Evolutionary conservation across 495 filamentous ascomycete genomes (phyloP), one percentile per base, ranked within the genome.

Genomic region (Penicillium robsamsonii): DNA sequence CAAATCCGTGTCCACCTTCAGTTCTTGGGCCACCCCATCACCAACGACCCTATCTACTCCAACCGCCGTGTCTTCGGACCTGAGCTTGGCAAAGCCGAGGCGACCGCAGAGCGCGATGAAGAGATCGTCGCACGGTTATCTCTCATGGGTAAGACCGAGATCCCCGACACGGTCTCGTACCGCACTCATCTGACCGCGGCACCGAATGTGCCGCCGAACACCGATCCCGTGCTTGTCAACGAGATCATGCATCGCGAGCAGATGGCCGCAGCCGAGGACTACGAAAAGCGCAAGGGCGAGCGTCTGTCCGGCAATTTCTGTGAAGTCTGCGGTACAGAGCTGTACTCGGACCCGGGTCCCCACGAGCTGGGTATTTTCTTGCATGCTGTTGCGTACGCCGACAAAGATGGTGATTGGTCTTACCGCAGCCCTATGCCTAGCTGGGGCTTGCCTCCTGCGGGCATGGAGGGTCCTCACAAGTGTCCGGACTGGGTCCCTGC

Each of bases 1-100:
- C 94, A 98, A 67, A 83, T 98, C 18, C 84, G 94, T 24, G 95
- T 98, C 11, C 94, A 98, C 64, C 81, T 98, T 2, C 94, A 98
- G 65, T 96, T 88, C 66, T 74, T 98, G 11, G 94, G 94, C 9
- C 88, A 98, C 63, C 95, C 94, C 3, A 97, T 98, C 63, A 83
- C 87, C 47, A 97, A 97, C 68, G 94, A 98, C 67, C 94, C 94
- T 4, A 98, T 98, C 57, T 98, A 98, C 70, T 91, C 88, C 62
- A 97, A 97, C 64, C 87, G 89, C 55, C 83, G 83, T 46, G 94
- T 97, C 18, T 98, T 95, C 79, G 95, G 95, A 2, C 77, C 84
- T 1, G 79, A 83, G 1, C 81, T 98, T 1, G 94, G 88, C 7
- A 80, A 80, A 47, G 82, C 87, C 48, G 89, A 92, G 56, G 81